Evolutionary conservation across 306 rosid species (phyloP).

Genomic region (Hippophae tibetana): DNA sequence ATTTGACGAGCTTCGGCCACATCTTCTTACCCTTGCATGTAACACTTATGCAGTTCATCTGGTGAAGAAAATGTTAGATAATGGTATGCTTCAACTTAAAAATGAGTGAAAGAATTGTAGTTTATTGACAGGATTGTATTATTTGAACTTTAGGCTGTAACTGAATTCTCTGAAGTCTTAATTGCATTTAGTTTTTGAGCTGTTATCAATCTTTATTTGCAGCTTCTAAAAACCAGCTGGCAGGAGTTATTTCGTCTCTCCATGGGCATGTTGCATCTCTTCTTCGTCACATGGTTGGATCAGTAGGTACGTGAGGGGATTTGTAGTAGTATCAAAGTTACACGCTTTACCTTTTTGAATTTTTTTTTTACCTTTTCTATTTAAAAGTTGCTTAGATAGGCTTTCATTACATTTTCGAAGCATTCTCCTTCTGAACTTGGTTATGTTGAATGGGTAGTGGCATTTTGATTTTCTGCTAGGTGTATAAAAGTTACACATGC

Average conservation of each 20-base stretch:
- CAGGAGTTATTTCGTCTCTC: slow-evolving; percentile 58
- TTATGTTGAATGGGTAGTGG: too few relatives aligned
- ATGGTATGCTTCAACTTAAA: slow-evolving; percentile 39
- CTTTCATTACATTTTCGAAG: too few relatives aligned
- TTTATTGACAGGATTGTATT: background rate
- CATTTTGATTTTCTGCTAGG: too few relatives aligned
- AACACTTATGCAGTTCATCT: slow-evolving; percentile 80
- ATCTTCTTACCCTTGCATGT: slow-evolving; percentile 61
- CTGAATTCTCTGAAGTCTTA: background rate
- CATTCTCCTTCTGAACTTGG: too few relatives aligned
- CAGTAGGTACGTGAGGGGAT: slow-evolving; percentile 52
- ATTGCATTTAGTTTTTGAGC: slow-evolving; percentile 6
- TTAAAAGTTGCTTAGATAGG: too few relatives aligned
- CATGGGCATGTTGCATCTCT: slow-evolving; percentile 86
- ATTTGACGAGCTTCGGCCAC: slow-evolving; percentile 83
- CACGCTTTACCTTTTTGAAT: too few relatives aligned
- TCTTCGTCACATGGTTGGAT: slow-evolving; percentile 94
- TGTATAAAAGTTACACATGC: too few relatives aligned
- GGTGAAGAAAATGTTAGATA: slow-evolving; percentile 84
- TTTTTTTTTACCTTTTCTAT: too few relatives aligned
- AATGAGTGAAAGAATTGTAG: background rate
- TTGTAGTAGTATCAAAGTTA: slow-evolving; percentile 7
- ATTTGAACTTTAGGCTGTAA: background rate
- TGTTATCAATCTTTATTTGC: slow-evolving; percentile 17
- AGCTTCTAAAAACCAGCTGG: slow-evolving; percentile 83